Percentiles rank a stretch among this genome's conserved stretches.
phyloP scores from a whole-genome alignment of 208 protist genomes.

The Trypanosoma brucei region DNA sequence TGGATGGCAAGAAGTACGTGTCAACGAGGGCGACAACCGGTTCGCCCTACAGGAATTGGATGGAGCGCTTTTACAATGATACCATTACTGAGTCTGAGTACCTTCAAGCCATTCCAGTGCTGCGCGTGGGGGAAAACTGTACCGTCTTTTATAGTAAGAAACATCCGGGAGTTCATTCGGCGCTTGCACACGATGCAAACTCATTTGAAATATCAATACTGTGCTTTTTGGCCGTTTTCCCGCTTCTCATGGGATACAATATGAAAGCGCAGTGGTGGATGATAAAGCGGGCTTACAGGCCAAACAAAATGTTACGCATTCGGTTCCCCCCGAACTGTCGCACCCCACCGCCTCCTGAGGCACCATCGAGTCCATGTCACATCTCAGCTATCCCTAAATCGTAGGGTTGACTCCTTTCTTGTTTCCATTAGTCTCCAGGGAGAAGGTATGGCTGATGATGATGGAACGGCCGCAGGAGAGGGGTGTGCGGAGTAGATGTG shows the following conservation, averaged over 20 bases:
- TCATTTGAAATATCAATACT: constrained; percentile 85
- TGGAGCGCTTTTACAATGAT: constrained; percentile 72
- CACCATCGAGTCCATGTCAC: constrained; percentile 42
- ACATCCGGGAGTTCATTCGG: constrained; percentile 56
- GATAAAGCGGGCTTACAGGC: constrained; percentile 68
- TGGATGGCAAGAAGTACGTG: constrained; percentile 75
- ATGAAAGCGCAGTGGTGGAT: constrained; percentile 84
- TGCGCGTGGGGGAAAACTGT: constrained; percentile 76
- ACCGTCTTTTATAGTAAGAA: constrained; percentile 86
- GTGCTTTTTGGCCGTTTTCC: constrained; percentile 70
- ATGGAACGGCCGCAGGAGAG: too few species aligned
- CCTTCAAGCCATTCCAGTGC: constrained; percentile 80
- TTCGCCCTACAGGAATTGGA: constrained; percentile 80
- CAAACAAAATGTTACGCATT: constrained; percentile 75
- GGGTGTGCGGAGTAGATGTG: too few species aligned
- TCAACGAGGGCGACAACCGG: constrained; percentile 79
- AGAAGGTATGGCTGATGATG: too few species aligned
- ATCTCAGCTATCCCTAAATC: constrained; percentile 50
- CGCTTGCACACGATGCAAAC: constrained; percentile 83
- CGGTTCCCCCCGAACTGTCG: constrained; percentile 61
- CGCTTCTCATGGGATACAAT: constrained; percentile 75
- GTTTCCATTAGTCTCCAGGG: background rate
- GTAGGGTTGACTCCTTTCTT: constrained; percentile 9
- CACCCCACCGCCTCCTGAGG: constrained; percentile 40
- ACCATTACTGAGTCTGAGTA: constrained; percentile 88